These are phyloP conservation scores for Stachybotrys chartarum DNA, from an alignment of 2,329 filamentous ascomycete genomes.

Conservation along the genomic window DNA sequence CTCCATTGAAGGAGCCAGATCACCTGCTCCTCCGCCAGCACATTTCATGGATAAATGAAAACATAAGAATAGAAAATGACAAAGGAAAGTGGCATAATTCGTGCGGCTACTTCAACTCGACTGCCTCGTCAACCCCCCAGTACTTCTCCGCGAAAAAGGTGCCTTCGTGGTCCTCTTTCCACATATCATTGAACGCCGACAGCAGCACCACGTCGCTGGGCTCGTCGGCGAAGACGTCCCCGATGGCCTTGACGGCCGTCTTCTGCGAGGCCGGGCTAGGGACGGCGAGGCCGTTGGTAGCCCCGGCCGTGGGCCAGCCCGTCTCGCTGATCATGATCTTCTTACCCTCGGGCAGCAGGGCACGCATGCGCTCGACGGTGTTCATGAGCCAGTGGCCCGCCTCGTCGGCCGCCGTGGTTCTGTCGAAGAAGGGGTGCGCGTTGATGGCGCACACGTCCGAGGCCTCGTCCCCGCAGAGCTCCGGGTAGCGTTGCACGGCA, in stretches of 20 bases:
- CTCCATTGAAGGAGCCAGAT: background rate
- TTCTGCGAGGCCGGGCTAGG: conserved; percentile 61
- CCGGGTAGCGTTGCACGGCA: conserved; percentile 57
- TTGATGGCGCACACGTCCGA: conserved; percentile 80
- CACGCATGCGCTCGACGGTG: conserved; percentile 40
- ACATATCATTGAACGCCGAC: conserved; percentile 70
- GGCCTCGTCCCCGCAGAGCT: conserved; percentile 52
- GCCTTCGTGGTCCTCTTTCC: conserved; percentile 59
- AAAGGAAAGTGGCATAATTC: background rate
- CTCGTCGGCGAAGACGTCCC: conserved; percentile 44
- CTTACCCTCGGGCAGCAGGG: conserved; percentile 41
- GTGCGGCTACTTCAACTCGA: conserved; percentile 4
- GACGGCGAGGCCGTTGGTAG: conserved; percentile 59
- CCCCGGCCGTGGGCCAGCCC: conserved; percentile 72
- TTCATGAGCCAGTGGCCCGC: conserved; percentile 61
- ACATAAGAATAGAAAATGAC: background rate
- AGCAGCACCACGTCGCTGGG: conserved; percentile 59
- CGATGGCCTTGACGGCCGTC: conserved; percentile 58
- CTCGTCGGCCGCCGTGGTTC: conserved; percentile 46
- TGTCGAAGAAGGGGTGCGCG: conserved; percentile 78
- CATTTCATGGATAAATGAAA: background rate
- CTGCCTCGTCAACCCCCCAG: conserved; percentile 57
- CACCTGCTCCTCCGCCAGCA: too few species aligned
- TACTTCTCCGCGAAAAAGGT: conserved; percentile 69
- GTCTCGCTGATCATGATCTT: conserved; percentile 71